Conservation (phyloP, 1,139 yeast species). For the Magnusiomyces suaveolens region DNA sequence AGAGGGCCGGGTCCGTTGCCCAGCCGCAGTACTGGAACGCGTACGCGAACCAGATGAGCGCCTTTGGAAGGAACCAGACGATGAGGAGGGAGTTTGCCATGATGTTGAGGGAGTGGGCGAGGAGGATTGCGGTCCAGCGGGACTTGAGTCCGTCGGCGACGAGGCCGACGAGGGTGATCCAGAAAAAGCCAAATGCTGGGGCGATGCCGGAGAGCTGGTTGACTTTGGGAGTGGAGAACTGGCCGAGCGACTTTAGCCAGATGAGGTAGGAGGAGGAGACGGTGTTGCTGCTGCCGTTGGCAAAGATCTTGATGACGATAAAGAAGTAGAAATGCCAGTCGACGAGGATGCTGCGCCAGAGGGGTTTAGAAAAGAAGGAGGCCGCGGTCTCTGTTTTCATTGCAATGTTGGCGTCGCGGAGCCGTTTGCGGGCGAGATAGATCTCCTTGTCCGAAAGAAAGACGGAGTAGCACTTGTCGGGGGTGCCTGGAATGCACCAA, state of each 20-base stretch:
- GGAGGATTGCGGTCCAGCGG: slow-evolving; percentile 48
- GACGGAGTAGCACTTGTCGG: slow-evolving; percentile 41
- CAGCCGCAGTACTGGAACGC: slow-evolving; percentile 39
- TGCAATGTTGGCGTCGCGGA: slow-evolving; percentile 9
- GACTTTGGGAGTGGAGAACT: slow-evolving; percentile 35
- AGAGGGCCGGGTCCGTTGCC: slow-evolving; percentile 36
- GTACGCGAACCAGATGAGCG: slow-evolving; percentile 42
- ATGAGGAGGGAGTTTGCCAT: slow-evolving; percentile 39
- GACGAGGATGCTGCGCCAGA: slow-evolving; percentile 40
- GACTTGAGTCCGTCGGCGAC: slow-evolving; percentile 45
- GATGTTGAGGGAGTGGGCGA: slow-evolving; percentile 43
- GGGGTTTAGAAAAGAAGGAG: slow-evolving; percentile 21
- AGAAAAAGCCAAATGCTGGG: slow-evolving; percentile 45
- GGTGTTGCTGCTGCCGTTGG: slow-evolving; percentile 52
- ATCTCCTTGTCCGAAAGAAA: slow-evolving; percentile 57
- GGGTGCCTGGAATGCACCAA: slow-evolving; percentile 60
- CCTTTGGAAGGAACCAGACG: slow-evolving; percentile 39
- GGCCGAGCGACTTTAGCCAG: slow-evolving; percentile 41
- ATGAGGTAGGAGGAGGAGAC: slow-evolving; percentile 45
- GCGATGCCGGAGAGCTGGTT: slow-evolving; percentile 40
- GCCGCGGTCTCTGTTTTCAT: slow-evolving; percentile 6
- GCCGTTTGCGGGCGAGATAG: slow-evolving; percentile 47
- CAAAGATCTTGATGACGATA: slow-evolving; percentile 41
- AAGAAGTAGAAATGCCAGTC: slow-evolving; percentile 44
- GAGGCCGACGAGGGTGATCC: slow-evolving; percentile 38